Base-by-base conservation (phyloP, 345 rosid species). In the Citrus unshiu region DNA sequence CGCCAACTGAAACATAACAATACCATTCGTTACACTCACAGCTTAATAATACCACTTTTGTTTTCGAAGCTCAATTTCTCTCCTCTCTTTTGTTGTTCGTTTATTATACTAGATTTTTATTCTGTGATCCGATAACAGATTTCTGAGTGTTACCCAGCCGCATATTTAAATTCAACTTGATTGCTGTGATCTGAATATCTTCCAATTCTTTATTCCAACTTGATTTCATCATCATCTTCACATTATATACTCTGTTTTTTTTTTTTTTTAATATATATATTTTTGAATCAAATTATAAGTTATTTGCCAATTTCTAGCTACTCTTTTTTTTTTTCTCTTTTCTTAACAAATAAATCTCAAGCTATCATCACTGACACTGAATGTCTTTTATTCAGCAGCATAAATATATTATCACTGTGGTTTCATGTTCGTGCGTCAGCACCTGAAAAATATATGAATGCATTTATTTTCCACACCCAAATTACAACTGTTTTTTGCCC, bases 1-100 rank as follows among this genome's bases (percentile, higher is more conserved):
- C 84, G 89, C 89, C 85, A 86, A 82, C 82, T 29, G 78, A 81
- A 81, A 39, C 60, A 35, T 24, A 67, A 67, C 75, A 65, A 77
- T 22, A 70, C 81, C 82, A 66, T 34, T 18, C 4, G 12, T 70
- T 3, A 19, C 43, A 56, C 32, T 35, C 74, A 1, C 21, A 0
- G n/a, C 49, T 27, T 29, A 30, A 7, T 35, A 25, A n/a, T 22
- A 25, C 79, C 81, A 58, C 77, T 60, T 34, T 61, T 32, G 12
- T 4, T 29, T 25, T 76, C 24, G 2, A 18, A 54, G 22, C 21
- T 54, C 21, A 18, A 54, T 54, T 19, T 54, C 58, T 18, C 22
- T 49, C 56, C 22, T 27, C 34, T 2, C 18, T 21, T 59, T 2
- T 27, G 2, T 5, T 32, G 19, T 9, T 35, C 13, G 22, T 65